Evolutionary conservation across 441 rosid species (phyloP).

Genomic region (Erodium trifolium): DNA sequence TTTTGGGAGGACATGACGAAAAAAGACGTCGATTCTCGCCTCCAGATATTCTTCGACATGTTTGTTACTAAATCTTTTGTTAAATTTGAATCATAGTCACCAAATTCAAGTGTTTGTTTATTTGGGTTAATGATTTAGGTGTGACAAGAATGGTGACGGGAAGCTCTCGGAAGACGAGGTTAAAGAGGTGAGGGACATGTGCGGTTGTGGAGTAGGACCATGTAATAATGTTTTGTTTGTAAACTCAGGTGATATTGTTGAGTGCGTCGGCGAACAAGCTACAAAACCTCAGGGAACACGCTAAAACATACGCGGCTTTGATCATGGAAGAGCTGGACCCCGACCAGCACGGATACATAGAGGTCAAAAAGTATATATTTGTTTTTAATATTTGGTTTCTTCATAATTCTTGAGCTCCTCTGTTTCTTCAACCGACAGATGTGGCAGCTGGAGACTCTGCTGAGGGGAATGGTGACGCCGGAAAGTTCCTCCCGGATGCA

Average conservation of each 20-base stretch:
- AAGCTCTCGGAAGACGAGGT: constrained; percentile 71
- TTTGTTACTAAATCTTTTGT: constrained; percentile 18
- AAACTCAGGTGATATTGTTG: constrained; percentile 47
- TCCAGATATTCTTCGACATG: constrained; percentile 93
- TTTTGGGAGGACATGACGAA: constrained; percentile 87
- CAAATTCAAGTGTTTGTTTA: background rate
- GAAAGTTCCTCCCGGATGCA: constrained; percentile 19
- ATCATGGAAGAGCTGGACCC: constrained; percentile 99
- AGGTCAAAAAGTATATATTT: constrained; percentile 31
- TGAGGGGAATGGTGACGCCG: constrained; percentile 60
- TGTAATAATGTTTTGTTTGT: background rate
- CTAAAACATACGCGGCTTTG: constrained; percentile 52
- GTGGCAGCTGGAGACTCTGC: constrained; percentile 75
- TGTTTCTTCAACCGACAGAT: constrained; percentile 33
- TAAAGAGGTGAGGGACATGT: constrained; percentile 49
- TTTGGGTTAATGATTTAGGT: constrained; percentile 34
- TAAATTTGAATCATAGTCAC: too few relatives aligned
- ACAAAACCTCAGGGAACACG: constrained; percentile 55
- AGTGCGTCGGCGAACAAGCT: constrained; percentile 89
- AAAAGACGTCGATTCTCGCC: constrained; percentile 66
- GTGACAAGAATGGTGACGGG: constrained; percentile 89
- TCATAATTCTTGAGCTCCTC: too few relatives aligned
- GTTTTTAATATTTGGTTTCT: too few relatives aligned
- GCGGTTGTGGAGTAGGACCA: too few relatives aligned
- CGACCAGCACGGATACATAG: constrained; percentile 75